A percentile compares a stretch with the other conserved stretches of the same genome.
phyloP scores from a whole-genome alignment of 305 asterid species.

The Andrographis paniculata region DNA sequence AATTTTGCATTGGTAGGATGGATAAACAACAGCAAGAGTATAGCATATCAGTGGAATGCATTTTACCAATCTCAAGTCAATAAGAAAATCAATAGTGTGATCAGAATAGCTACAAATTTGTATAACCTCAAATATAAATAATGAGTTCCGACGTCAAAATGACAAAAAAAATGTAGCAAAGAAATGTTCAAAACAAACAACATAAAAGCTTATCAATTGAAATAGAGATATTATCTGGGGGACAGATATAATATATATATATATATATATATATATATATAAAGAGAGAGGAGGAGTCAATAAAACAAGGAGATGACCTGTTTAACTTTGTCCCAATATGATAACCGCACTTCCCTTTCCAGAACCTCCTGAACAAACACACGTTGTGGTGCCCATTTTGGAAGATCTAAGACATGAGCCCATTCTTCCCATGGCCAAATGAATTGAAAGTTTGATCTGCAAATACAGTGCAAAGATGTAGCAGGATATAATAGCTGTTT shows the following conservation, averaged over 20 bases:
- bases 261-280: no score
- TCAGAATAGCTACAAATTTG: no score
- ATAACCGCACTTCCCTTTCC: slow-evolving; percentile 97
- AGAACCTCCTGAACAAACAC: slow-evolving; percentile 96
- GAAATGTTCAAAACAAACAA: neutral
- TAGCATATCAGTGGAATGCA: no score
- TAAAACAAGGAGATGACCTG: slow-evolving; percentile 43
- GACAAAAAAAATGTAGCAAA: no score
- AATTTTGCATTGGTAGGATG: no score
- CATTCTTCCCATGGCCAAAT: slow-evolving; percentile 99
- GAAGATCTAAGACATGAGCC: slow-evolving; percentile 91
- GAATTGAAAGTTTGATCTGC: slow-evolving; percentile 96
- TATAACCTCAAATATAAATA: no score
- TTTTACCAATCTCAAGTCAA: no score
- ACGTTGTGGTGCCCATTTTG: slow-evolving; percentile 98
- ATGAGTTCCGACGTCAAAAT: no score
- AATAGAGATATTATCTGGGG: no score
- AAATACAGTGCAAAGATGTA: slow-evolving; percentile 14
- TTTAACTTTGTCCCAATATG: slow-evolving; percentile 95
- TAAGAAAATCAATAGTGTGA: no score
- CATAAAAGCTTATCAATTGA: neutral
- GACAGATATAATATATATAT: no score
- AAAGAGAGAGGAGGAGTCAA: neutral
- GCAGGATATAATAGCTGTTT: slow-evolving; percentile 8
- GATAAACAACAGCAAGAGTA: no score